A percentile compares a stretch with the other conserved stretches of the same genome.
Evolutionary conservation across 2,329 filamentous ascomycete genomes (phyloP).

Genomic region (Paraphaeosphaeria sporulosa): DNA sequence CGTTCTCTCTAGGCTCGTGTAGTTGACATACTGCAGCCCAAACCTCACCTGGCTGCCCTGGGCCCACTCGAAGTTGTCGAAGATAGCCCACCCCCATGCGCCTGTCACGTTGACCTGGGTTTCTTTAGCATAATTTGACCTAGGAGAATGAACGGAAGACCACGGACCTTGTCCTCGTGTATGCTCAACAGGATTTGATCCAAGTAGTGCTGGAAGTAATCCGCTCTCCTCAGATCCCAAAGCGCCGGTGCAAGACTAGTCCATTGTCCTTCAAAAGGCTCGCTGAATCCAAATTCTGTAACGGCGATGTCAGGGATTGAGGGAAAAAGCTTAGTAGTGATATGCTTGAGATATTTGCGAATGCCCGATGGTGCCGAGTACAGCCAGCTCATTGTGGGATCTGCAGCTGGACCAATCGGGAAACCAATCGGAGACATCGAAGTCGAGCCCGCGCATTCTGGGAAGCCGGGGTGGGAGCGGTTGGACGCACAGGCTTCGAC

Average conservation of each 20-base stretch:
- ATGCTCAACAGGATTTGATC: slow-evolving; percentile 51
- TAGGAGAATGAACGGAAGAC: background rate
- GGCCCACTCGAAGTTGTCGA: slow-evolving; percentile 54
- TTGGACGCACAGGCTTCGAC: slow-evolving; percentile 53
- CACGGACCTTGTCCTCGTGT: slow-evolving; percentile 38
- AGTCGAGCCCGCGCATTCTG: slow-evolving; percentile 50
- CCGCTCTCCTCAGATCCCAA: slow-evolving; percentile 52
- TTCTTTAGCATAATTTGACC: background rate
- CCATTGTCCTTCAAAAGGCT: slow-evolving; percentile 50
- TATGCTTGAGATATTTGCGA: slow-evolving; percentile 51
- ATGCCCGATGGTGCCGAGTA: slow-evolving; percentile 51
- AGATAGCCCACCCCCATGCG: slow-evolving; percentile 52
- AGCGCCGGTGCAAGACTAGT: slow-evolving; percentile 39
- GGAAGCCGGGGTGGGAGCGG: slow-evolving; percentile 49
- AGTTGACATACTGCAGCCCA: slow-evolving; percentile 55
- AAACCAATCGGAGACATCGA: slow-evolving; percentile 52
- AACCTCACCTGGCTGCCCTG: slow-evolving; percentile 48
- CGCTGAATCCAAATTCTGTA: slow-evolving; percentile 52
- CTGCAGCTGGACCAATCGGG: slow-evolving; percentile 54
- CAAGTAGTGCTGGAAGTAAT: slow-evolving; percentile 53
- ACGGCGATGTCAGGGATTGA: slow-evolving; percentile 51
- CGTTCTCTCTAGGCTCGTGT: slow-evolving; percentile 49
- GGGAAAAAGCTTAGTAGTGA: slow-evolving; percentile 55
- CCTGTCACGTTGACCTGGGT: slow-evolving; percentile 50
- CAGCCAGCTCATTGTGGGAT: slow-evolving; percentile 53